Percentiles rank a stretch among this genome's conserved stretches.
phyloP scores from a whole-genome alignment of 371 early-diverging fungal species.

The Massospora cicadina region DNA sequence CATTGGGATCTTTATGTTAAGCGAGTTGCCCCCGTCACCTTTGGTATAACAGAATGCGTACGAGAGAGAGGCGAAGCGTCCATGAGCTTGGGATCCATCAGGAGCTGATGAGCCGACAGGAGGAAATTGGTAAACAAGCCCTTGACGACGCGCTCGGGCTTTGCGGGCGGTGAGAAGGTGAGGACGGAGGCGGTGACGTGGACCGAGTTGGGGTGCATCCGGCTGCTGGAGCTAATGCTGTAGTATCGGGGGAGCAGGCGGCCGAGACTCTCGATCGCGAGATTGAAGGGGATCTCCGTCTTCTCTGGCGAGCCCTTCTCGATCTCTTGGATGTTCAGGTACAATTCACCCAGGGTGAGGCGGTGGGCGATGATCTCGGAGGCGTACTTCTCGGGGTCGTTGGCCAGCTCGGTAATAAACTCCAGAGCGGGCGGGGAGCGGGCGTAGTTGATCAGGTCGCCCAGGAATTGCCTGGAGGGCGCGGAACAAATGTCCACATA shows the following conservation, averaged over 20 bases:
- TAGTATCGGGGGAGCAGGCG: slow-evolving; percentile 83
- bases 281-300: slow-evolving; percentile 35
- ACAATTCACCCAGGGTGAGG: slow-evolving; percentile 43
- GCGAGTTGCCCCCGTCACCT: slow-evolving; percentile 14
- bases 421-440: slow-evolving; percentile 30
- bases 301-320: slow-evolving; percentile 15
- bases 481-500: slow-evolving; percentile 74
- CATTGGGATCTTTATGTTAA: slow-evolving; percentile 40
- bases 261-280: slow-evolving; percentile 58
- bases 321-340: slow-evolving; percentile 21
- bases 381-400: slow-evolving; percentile 54
- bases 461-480: slow-evolving; percentile 41
- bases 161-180: slow-evolving; percentile 38
- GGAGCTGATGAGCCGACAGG: slow-evolving; percentile 15
- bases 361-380: slow-evolving; percentile 33
- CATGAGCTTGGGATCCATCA: background rate
- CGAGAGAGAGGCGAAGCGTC: background rate
- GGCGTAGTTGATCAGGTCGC: slow-evolving; percentile 33
- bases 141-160: slow-evolving; percentile 31
- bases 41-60: slow-evolving; percentile 21
- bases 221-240: slow-evolving; percentile 76
- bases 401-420: slow-evolving; percentile 30
- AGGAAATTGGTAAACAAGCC: slow-evolving; percentile 64
- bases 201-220: slow-evolving; percentile 44
- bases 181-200: slow-evolving; percentile 77